A percentile compares a stretch with the other conserved stretches of the same genome.
These are phyloP conservation scores for Boletellus deceptivus DNA, from an alignment of 1,284 basidiomycete genomes.

Conservation along the genomic window DNA sequence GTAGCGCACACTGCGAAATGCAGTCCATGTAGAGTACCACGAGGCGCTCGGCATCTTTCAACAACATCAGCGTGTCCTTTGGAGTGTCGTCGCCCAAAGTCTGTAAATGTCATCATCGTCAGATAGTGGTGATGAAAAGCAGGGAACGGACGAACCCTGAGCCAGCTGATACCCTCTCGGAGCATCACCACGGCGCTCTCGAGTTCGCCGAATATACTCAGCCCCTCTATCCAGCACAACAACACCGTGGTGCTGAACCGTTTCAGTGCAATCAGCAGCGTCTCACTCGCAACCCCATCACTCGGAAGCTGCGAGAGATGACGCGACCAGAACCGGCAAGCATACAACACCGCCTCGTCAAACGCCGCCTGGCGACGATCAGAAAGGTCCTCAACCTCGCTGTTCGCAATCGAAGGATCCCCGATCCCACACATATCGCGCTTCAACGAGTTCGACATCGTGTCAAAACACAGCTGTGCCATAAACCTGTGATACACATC, in stretches of 20 bases:
- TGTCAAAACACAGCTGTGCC: conserved; percentile 19
- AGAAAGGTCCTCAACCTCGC: conserved; percentile 20
- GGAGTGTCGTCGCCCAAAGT: conserved; percentile 5
- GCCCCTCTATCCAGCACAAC: conserved; percentile 23
- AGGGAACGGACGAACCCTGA: conserved; percentile 15
- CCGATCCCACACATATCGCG: conserved; percentile 25
- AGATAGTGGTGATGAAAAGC: not conserved
- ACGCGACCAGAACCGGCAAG: conserved; percentile 24
- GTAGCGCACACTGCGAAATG: conserved; percentile 24
- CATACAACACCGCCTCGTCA: conserved; percentile 20
- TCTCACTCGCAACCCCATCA: conserved; percentile 3
- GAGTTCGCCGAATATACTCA: conserved; percentile 22
- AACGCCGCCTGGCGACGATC: conserved; percentile 13
- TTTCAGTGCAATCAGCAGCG: conserved; percentile 6
- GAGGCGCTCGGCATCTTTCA: conserved; percentile 20
- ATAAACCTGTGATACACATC: conserved; percentile 16
- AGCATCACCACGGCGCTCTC: conserved; percentile 22
- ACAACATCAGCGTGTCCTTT: conserved; percentile 2
- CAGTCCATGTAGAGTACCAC: conserved; percentile 21
- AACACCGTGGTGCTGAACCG: conserved; percentile 17
- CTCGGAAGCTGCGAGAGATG: conserved; percentile 19
- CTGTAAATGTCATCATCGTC: conserved; percentile 1
- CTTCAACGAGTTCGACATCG: conserved; percentile 19
- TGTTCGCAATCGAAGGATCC: conserved; percentile 20
- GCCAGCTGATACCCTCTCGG: conserved; percentile 17